Evolutionary conservation across 192 early-diverging fungal genomes (phyloP), one percentile per base, ranked within the genome.

Genomic region (Umbelopsis ramanniana): DNA sequence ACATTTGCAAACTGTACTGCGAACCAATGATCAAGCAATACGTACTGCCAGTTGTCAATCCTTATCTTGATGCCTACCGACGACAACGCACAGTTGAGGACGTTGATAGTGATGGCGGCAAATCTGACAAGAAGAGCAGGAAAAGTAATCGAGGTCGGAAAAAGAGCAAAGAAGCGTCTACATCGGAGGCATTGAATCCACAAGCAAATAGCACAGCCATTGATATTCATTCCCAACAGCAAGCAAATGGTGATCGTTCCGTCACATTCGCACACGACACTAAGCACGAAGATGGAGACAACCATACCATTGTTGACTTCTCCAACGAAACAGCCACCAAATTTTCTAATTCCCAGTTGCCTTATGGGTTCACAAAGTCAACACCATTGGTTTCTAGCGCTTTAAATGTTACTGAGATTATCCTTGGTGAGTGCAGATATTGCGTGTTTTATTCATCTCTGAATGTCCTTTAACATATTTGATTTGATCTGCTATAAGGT

Each of bases 401-500:
- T 5, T 46, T 81, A 3, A n/a, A 12, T 9, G 38, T 81, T 24
- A 73, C 79, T 54, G 75, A 81, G 1, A 50, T 15, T 1, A 69
- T 81, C 4, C 67, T 78, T 24, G 76, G 76, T 72, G 57, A 67
- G 66, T 38, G 19, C 11, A 14, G 11, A 3, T 29, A 29, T 29
- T n/a, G n/a, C 19, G 35, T 19, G 2, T 53, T 37, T 7, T 3
- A 67, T 12, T 2, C 15, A 38, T 52, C 38, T 29, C 26, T 33
- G n/a, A 47, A 52, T 3, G 43, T 23, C 33, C 35, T 37, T 22
- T 54, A 33, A 5, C 38, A 6, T 15, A 29, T 38, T 67, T 23
- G 9, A 37, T 67, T 4, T 43, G 8, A 19, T n/a, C n/a, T n/a
- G 6, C 79, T 91, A 47, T 71, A 90, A 74, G 96, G 96, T 6